Evolutionary conservation across 306 rosid genomes (phyloP).

Genomic region (Lathyrus sativus): DNA sequence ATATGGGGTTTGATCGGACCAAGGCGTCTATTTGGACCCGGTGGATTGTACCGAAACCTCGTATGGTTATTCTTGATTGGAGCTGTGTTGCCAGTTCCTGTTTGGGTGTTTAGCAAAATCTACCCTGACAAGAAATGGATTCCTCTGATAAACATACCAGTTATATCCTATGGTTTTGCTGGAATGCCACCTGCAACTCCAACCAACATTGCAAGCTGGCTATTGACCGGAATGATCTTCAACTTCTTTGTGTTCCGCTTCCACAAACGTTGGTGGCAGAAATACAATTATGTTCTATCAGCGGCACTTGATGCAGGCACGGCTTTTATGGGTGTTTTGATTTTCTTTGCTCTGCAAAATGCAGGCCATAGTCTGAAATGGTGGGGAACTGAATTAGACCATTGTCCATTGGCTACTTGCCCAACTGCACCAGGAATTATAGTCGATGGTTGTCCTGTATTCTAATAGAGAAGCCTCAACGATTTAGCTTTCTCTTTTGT

Average conservation of each 20-base stretch:
- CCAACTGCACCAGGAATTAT: slow-evolving; percentile 85
- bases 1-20: slow-evolving; percentile 99
- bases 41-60: slow-evolving; percentile 82
- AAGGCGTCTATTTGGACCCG: slow-evolving; percentile 75
- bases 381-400: slow-evolving; percentile 89
- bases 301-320: slow-evolving; percentile 98
- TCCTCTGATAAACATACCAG: slow-evolving; percentile 85
- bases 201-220: slow-evolving; percentile 96
- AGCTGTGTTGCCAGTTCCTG: slow-evolving; percentile 84
- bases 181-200: slow-evolving; percentile 99
- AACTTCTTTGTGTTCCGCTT: slow-evolving; percentile 82
- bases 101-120: slow-evolving; percentile 78
- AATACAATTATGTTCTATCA: slow-evolving; percentile 84
- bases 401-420: slow-evolving; percentile 88
- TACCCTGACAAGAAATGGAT: slow-evolving; percentile 93
- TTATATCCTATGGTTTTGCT: slow-evolving; percentile 86
- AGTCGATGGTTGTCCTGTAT: slow-evolving; percentile 82
- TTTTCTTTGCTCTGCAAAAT: slow-evolving; percentile 84
- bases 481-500: slow-evolving; percentile 4
- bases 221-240: slow-evolving; percentile 82
- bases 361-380: slow-evolving; percentile 61
- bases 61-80: slow-evolving; percentile 90
- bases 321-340: slow-evolving; percentile 89
- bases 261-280: slow-evolving; percentile 97
- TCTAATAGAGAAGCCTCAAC: slow-evolving; percentile 37